Conservation (phyloP, 176 grass and related monocot genomes). For the Triticum monococcum region DNA sequence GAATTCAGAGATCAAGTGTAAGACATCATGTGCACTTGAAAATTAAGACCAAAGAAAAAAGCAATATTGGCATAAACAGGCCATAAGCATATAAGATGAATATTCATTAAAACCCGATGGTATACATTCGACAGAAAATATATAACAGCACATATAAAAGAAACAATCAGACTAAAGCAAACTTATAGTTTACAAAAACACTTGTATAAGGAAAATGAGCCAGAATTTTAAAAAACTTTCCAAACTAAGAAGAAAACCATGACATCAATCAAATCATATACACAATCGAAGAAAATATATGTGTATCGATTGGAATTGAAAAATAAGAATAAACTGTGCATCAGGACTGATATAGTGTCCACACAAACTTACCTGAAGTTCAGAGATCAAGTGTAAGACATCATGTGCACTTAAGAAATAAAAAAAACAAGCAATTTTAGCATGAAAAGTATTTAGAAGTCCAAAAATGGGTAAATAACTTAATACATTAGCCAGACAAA, state of each 20-base stretch:
- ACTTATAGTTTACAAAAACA: neutral
- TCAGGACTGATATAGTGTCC: neutral
- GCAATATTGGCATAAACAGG: neutral
- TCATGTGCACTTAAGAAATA: conserved; percentile 41
- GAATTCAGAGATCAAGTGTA: conserved; percentile 68
- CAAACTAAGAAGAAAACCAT: neutral
- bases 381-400: conserved; percentile 63
- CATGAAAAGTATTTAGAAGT: neutral
- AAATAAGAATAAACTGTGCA: neutral
- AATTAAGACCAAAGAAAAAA: neutral
- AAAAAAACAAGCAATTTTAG: neutral
- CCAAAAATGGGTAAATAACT: neutral
- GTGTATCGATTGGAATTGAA: neutral
- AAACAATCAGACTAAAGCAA: neutral
- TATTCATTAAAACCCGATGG: neutral
- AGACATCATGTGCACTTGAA: conserved; percentile 46
- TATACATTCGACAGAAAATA: neutral
- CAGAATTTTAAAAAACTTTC: neutral
- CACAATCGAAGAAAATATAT: neutral
- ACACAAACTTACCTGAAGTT: conserved; percentile 57
- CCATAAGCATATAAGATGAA: neutral
- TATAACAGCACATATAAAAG: neutral
- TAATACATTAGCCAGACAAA: neutral
- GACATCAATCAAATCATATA: neutral
- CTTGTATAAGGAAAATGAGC: neutral